phyloP scores from a whole-genome alignment of 2,329 filamentous ascomycete genomes.

The Phialocephala subalpina region DNA sequence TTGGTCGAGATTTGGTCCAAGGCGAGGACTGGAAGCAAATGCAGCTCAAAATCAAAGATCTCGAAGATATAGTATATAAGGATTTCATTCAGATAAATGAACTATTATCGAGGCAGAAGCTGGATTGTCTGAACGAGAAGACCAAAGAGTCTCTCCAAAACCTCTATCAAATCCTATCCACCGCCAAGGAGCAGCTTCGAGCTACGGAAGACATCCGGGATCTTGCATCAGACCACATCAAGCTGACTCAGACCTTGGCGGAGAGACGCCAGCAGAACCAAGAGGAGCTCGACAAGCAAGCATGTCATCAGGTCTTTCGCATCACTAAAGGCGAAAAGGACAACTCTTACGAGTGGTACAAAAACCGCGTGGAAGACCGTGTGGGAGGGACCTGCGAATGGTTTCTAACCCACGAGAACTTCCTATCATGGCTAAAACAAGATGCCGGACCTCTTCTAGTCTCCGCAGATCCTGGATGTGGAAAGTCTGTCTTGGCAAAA shows the following conservation, averaged over 20 bases:
- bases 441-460: slow-evolving; percentile 42
- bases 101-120: neutral
- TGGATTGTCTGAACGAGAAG: slow-evolving; percentile 6
- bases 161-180: neutral
- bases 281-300: too few relatives aligned
- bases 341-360: neutral
- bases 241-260: too few relatives aligned
- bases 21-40: too few relatives aligned
- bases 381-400: slow-evolving; percentile 44
- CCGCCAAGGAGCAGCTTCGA: slow-evolving; percentile 16
- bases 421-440: slow-evolving; percentile 41
- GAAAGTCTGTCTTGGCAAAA: slow-evolving; percentile 49
- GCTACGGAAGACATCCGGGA: slow-evolving; percentile 1
- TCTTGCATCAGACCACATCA: too few relatives aligned
- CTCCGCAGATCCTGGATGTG: slow-evolving; percentile 50
- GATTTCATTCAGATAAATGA: slow-evolving; percentile 4
- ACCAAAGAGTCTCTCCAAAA: neutral
- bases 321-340: too few relatives aligned
- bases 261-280: too few relatives aligned
- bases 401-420: slow-evolving; percentile 45
- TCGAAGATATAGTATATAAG: neutral
- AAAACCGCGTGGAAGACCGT: slow-evolving; percentile 38
- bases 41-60: too few relatives aligned
- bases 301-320: too few relatives aligned
- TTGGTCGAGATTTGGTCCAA: slow-evolving; percentile 6